A percentile compares a stretch with the other conserved stretches of the same genome.
Evolutionary conservation across 108 stramenopile genomes (phyloP).

Genomic region (Pseudonitzschia delicatissima): DNA sequence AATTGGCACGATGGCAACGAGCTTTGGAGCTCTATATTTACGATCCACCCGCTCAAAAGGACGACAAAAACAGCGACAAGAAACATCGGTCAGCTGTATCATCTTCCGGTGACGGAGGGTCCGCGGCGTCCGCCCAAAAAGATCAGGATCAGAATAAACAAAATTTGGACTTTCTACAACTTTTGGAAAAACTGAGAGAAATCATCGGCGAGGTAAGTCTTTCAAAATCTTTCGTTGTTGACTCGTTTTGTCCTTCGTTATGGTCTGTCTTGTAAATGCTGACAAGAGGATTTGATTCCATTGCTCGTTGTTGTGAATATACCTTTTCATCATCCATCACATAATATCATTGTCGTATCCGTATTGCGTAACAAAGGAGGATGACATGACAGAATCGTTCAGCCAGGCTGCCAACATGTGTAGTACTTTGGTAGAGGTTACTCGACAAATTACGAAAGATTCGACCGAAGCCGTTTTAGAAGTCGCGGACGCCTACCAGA

Average conservation of each 20-base stretch:
- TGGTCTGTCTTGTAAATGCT: too few species aligned
- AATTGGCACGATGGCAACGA: slow-evolving; percentile 68
- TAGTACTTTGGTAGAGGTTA: slow-evolving; percentile 56
- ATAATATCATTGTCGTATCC: too few species aligned
- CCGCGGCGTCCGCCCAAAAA: neutral
- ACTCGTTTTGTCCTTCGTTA: neutral
- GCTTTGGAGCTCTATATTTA: slow-evolving; percentile 79
- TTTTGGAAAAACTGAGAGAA: slow-evolving; percentile 68
- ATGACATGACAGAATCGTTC: slow-evolving; percentile 68
- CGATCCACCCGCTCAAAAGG: slow-evolving; percentile 37
- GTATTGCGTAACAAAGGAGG: slow-evolving; percentile 44
- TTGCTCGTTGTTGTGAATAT: neutral
- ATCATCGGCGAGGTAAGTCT: slow-evolving; percentile 53
- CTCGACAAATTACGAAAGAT: slow-evolving; percentile 56
- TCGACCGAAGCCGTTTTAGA: slow-evolving; percentile 59
- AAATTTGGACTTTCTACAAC: slow-evolving; percentile 47
- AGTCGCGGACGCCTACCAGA: slow-evolving; percentile 67
- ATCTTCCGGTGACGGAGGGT: neutral
- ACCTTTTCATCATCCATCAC: too few species aligned
- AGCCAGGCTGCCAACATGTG: slow-evolving; percentile 66
- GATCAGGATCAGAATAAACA: neutral
- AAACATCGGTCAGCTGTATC: neutral
- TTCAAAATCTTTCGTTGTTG: neutral
- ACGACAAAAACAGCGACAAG: neutral
- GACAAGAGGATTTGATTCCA: too few species aligned